Evolutionary conservation across 345 rosid species (phyloP).

Genomic region (Melastoma malabathricum): DNA sequence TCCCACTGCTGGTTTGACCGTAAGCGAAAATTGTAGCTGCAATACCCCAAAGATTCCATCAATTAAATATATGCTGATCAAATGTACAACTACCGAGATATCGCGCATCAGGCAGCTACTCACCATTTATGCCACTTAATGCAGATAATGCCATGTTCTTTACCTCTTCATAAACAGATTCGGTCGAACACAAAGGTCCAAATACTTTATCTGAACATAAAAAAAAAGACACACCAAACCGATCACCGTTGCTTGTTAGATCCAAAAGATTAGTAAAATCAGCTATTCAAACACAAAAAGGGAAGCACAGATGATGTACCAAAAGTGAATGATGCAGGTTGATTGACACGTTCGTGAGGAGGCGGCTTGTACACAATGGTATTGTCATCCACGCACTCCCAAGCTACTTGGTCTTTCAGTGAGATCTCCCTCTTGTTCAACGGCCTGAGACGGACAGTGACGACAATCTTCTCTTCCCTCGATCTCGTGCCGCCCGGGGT

Average conservation of each 20-base stretch:
- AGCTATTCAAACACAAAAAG: not conserved
- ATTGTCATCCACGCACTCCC: constrained; percentile 89
- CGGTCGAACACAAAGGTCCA: constrained; percentile 64
- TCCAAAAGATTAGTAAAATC: not conserved
- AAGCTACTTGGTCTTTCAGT: constrained; percentile 82
- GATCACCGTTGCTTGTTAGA: too few relatives aligned
- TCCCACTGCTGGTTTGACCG: constrained; percentile 99
- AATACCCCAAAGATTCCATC: constrained; percentile 2
- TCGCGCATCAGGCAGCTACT: not conserved
- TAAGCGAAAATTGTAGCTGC: constrained; percentile 97
- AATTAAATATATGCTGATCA: not conserved
- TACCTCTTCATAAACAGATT: constrained; percentile 85
- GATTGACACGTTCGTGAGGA: constrained; percentile 66
- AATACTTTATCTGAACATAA: constrained; percentile 69
- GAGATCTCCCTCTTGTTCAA: constrained; percentile 70
- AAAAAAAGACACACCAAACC: not conserved
- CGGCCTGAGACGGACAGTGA: constrained; percentile 88
- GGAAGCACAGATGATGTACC: constrained; percentile 33
- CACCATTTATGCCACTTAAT: constrained; percentile 94
- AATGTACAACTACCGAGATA: not conserved
- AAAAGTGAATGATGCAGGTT: constrained; percentile 64
- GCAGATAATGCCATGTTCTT: constrained; percentile 97
- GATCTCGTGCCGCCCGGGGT: constrained; percentile 67
- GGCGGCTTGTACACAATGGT: constrained; percentile 64
- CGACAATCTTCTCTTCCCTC: constrained; percentile 93